Conservation (phyloP, 306 rosid genomes). For the Fragaria vesca region DNA sequence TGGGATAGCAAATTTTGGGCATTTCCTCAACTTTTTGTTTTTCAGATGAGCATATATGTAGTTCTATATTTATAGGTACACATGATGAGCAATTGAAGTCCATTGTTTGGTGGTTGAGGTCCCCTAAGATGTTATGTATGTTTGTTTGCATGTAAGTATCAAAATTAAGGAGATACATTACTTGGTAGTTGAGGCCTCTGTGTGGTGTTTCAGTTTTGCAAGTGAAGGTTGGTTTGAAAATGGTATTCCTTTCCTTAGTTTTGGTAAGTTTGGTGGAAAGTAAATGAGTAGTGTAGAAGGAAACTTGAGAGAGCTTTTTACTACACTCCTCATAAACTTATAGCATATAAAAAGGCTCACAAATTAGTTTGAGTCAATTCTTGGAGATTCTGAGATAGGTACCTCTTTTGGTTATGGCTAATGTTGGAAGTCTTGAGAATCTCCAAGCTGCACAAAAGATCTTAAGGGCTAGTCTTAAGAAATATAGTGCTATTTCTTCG, state of each 20-base stretch:
- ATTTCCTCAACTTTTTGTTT: not conserved
- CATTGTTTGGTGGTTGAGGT: conserved; percentile 37
- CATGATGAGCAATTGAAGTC: not conserved
- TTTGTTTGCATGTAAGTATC: not conserved
- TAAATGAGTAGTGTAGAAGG: conserved; percentile 39
- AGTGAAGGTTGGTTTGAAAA: conserved; percentile 73
- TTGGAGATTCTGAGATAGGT: conserved; percentile 17
- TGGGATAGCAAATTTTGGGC: not conserved
- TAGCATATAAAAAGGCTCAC: conserved; percentile 26
- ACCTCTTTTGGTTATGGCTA: conserved; percentile 35
- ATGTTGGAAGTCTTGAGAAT: conserved; percentile 37
- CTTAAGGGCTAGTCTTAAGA: conserved; percentile 56
- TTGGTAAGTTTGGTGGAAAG: conserved; percentile 87
- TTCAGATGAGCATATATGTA: not conserved
- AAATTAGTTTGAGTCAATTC: conserved; percentile 25
- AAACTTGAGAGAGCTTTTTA: conserved; percentile 33
- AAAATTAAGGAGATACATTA: conserved; percentile 3
- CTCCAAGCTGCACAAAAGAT: conserved; percentile 45
- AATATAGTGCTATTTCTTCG: conserved; percentile 44
- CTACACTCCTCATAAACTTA: conserved; percentile 17
- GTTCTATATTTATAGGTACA: not conserved
- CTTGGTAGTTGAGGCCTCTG: conserved; percentile 56
- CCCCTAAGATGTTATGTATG: not conserved
- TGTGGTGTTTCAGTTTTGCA: conserved; percentile 44
- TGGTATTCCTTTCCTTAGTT: conserved; percentile 30